A percentile compares a stretch with the other conserved stretches of the same genome.
Conservation (phyloP, 2,329 filamentous ascomycete species). For the Aspergillus terreus region DNA sequence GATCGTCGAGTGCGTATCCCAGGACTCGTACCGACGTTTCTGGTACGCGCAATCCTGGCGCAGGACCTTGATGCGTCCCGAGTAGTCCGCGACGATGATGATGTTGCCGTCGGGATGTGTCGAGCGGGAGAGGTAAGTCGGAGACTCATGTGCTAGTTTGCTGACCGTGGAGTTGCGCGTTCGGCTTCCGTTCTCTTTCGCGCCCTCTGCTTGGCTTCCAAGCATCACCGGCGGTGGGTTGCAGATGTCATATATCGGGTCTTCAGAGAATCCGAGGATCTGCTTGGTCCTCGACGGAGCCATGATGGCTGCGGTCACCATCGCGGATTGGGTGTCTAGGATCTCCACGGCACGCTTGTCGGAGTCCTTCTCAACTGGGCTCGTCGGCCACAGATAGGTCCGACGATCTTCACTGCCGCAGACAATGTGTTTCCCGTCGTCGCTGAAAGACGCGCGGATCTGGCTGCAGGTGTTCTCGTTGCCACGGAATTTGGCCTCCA, state of each 20-base stretch:
- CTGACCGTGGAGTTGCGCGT: constrained; percentile 29
- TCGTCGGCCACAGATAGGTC: constrained; percentile 85
- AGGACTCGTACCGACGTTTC: constrained; percentile 72
- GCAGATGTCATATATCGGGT: constrained; percentile 94
- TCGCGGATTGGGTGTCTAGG: constrained; percentile 84
- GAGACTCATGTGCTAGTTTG: constrained; percentile 61
- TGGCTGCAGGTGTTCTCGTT: constrained; percentile 88
- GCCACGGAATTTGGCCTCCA: constrained; percentile 88
- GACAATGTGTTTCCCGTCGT: constrained; percentile 80
- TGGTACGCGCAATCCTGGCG: constrained; percentile 85
- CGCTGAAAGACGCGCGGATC: constrained; percentile 83
- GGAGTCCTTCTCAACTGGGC: constrained; percentile 59
- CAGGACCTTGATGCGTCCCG: constrained; percentile 88
- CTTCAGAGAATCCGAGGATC: constrained; percentile 73
- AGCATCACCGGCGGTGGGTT: constrained; percentile 89
- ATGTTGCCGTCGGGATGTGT: constrained; percentile 81
- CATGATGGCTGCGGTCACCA: constrained; percentile 84
- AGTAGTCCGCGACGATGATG: constrained; percentile 84
- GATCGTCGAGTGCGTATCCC: constrained; percentile 74
- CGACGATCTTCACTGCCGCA: constrained; percentile 90
- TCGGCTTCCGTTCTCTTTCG: constrained; percentile 16
- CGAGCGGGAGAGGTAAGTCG: constrained; percentile 72
- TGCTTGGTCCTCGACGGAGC: constrained; percentile 76
- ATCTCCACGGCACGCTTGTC: constrained; percentile 82
- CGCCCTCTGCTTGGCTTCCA: constrained; percentile 54